These are phyloP conservation scores for Phaffomyces opuntiae DNA, from an alignment of 805 yeast species.

Conservation along the genomic window DNA sequence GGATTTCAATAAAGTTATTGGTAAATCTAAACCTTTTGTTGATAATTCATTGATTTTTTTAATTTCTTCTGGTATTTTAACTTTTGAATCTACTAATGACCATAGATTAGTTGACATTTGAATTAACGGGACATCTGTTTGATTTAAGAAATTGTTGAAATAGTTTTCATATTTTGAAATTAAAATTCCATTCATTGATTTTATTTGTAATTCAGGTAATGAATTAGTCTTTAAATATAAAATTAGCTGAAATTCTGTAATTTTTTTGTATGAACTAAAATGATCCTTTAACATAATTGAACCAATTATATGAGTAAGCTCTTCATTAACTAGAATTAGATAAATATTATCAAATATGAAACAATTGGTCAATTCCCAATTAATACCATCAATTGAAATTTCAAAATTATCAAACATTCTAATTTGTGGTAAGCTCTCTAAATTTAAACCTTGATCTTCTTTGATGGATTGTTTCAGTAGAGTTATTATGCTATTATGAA, in stretches of 20 bases:
- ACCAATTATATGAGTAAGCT: slow-evolving; percentile 29
- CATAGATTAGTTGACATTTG: slow-evolving; percentile 48
- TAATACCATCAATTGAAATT: slow-evolving; percentile 35
- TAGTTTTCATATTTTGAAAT: slow-evolving; percentile 36
- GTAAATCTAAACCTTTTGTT: slow-evolving; percentile 34
- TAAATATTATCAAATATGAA: slow-evolving; percentile 27
- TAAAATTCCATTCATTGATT: slow-evolving; percentile 26
- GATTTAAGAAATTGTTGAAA: slow-evolving; percentile 9
- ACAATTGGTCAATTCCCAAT: slow-evolving; percentile 33
- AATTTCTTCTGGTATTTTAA: slow-evolving; percentile 33
- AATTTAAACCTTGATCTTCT: slow-evolving; percentile 11
- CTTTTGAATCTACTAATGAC: slow-evolving; percentile 29
- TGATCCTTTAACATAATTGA: slow-evolving; percentile 32
- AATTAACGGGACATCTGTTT: slow-evolving; percentile 26
- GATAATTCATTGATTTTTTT: slow-evolving; percentile 30
- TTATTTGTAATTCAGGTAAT: slow-evolving; percentile 38
- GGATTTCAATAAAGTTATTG: slow-evolving; percentile 30
- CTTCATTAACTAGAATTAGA: slow-evolving; percentile 23
- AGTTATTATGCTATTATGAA: slow-evolving; percentile 10
- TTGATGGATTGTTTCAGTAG: slow-evolving; percentile 1
- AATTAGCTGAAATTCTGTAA: slow-evolving; percentile 23
- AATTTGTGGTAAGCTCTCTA: slow-evolving; percentile 21
- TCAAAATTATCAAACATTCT: slow-evolving; percentile 35
- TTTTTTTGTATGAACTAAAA: slow-evolving; percentile 25
- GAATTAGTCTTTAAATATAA: slow-evolving; percentile 34